These are phyloP conservation scores for Acanthamoeba healyi DNA, from an alignment of 208 protist species.

Conservation along the genomic window DNA sequence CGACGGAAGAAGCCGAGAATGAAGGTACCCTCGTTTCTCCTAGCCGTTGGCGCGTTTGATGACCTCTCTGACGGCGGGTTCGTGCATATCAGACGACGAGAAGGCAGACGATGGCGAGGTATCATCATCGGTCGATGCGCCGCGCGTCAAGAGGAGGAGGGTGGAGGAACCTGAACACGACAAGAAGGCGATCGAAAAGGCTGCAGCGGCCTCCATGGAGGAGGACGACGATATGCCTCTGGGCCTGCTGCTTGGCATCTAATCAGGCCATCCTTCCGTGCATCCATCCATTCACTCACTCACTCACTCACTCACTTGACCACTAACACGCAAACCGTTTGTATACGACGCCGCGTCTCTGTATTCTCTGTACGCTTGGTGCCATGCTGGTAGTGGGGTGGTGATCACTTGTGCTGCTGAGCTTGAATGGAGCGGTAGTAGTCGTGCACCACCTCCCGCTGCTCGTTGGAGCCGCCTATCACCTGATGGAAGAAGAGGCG, in stretches of 20 bases:
- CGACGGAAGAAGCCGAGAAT: not conserved
- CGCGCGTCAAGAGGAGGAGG: not conserved
- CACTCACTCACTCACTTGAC: no score
- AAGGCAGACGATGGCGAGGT: not conserved
- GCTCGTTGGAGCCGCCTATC: slow-evolving; percentile 63
- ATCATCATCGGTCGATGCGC: not conserved
- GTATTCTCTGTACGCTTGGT: no score
- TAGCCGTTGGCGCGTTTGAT: no score
- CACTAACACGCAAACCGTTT: not conserved
- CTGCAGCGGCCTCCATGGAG: no score
- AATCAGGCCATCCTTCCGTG: not conserved
- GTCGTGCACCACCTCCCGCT: slow-evolving; percentile 28
- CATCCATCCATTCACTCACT: no score
- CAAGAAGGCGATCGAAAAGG: not conserved
- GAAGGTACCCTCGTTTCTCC: no score
- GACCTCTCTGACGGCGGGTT: no score
- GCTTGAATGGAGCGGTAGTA: not conserved
- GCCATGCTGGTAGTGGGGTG: no score
- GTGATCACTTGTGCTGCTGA: no score
- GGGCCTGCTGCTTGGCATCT: slow-evolving; percentile 27
- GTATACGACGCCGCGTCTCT: no score
- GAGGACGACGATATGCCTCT: slow-evolving; percentile 15
- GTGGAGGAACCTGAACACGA: not conserved
- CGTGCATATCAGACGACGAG: not conserved
- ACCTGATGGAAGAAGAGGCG: not conserved